Percentiles rank a stretch among this genome's conserved stretches.
These are phyloP conservation scores for Cucumis hystrix DNA, from an alignment of 306 rosid genomes.

Conservation along the genomic window DNA sequence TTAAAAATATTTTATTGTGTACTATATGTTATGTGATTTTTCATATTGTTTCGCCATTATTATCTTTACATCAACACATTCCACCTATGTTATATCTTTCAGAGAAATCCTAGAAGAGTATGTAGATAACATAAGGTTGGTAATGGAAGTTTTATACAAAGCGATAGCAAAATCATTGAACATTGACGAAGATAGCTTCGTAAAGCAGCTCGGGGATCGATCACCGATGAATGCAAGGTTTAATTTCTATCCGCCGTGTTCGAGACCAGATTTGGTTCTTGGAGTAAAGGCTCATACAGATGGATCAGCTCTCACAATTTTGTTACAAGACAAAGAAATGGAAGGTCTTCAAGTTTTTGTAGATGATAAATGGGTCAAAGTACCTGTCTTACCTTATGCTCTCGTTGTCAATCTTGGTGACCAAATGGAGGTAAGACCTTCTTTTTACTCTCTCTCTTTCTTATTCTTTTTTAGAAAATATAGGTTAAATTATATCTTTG, in stretches of 20 bases:
- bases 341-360: conserved; percentile 52
- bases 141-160: conserved; percentile 28
- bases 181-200: conserved; percentile 31
- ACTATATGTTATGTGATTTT: too few species aligned
- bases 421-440: conserved; percentile 39
- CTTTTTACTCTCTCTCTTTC: background rate
- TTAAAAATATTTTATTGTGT: too few species aligned
- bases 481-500: too few species aligned
- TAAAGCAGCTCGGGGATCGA: conserved; percentile 32
- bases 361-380: conserved; percentile 33
- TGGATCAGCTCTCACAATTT: conserved; percentile 38
- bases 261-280: conserved; percentile 49
- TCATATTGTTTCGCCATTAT: too few species aligned
- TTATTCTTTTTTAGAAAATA: too few species aligned
- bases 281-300: conserved; percentile 60
- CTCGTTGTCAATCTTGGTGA: conserved; percentile 52
- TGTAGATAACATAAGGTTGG: conserved; percentile 13
- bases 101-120: conserved; percentile 9
- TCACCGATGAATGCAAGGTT: conserved; percentile 20
- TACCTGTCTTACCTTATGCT: conserved; percentile 44
- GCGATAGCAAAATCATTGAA: conserved; percentile 38
- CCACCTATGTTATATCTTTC: background rate
- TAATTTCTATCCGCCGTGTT: conserved; percentile 48
- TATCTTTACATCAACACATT: too few species aligned
- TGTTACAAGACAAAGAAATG: conserved; percentile 45